Conservation (phyloP, 768 basidiomycete species). For the Rhizopogon sp. region DNA sequence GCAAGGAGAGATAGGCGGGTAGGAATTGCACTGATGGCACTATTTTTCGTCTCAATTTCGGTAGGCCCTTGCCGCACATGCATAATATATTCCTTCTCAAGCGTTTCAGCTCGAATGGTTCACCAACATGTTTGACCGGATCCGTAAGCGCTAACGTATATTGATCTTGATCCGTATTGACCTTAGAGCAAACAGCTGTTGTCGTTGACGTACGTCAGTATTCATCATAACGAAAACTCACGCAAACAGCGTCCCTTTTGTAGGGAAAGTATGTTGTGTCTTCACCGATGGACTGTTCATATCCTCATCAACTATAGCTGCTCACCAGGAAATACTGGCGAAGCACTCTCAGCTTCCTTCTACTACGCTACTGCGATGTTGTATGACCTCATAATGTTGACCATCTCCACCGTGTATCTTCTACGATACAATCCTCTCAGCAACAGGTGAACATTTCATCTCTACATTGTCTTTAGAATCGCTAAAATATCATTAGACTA, state of each 20-base stretch:
- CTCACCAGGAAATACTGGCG: constrained; percentile 29
- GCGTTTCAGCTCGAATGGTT: constrained; percentile 50
- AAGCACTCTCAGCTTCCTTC: constrained; percentile 42
- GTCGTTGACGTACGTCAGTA: constrained; percentile 13
- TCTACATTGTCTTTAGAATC: neutral
- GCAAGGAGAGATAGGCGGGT: constrained; percentile 40
- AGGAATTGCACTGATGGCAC: constrained; percentile 32
- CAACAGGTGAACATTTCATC: constrained; percentile 16
- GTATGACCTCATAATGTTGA: constrained; percentile 50
- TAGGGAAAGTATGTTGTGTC: constrained; percentile 31
- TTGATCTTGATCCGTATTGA: constrained; percentile 8
- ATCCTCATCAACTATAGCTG: constrained; percentile 37
- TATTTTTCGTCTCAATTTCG: constrained; percentile 36
- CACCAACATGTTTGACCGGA: constrained; percentile 45
- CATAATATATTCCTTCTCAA: neutral
- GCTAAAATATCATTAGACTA: constrained; percentile 16
- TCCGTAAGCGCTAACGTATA: constrained; percentile 34
- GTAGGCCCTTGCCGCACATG: constrained; percentile 30
- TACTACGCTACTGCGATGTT: constrained; percentile 55
- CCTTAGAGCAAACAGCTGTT: constrained; percentile 10
- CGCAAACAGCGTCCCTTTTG: constrained; percentile 3
- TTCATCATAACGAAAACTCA: neutral
- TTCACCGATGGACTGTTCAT: neutral
- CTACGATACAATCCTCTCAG: constrained; percentile 36
- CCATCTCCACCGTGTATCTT: constrained; percentile 47